Evolutionary conservation across 1,284 basidiomycete genomes (phyloP).

Genomic region (Ustilago cynodontis): DNA sequence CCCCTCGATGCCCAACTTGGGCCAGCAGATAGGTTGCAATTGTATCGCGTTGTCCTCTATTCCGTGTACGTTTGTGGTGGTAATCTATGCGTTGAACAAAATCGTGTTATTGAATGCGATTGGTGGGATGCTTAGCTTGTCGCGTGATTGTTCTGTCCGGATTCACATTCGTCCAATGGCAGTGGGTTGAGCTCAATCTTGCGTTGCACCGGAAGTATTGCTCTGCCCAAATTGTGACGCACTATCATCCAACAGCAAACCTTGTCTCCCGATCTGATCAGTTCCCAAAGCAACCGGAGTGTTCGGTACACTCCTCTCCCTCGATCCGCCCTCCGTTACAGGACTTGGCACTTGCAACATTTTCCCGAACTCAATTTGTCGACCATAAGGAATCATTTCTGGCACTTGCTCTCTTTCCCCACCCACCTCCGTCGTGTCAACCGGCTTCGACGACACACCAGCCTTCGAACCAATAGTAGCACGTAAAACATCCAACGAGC

Average conservation of each 20-base stretch:
- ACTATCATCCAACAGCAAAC: not conserved
- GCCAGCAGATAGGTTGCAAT: not conserved
- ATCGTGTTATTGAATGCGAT: too few species aligned
- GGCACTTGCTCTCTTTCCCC: not conserved
- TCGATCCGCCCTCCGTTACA: not conserved
- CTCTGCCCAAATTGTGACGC: too few species aligned
- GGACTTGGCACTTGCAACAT: not conserved
- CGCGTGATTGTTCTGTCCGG: too few species aligned
- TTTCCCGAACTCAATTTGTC: too few species aligned
- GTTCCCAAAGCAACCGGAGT: not conserved
- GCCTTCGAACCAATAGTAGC: too few species aligned
- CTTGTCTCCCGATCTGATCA: not conserved
- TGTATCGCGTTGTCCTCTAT: too few species aligned
- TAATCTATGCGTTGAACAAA: too few species aligned
- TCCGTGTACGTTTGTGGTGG: too few species aligned
- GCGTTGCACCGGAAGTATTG: too few species aligned
- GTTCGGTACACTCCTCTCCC: not conserved
- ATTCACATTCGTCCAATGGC: too few species aligned
- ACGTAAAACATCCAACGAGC: conserved; percentile 14
- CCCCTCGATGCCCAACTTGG: not conserved
- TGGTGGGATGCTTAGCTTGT: too few species aligned
- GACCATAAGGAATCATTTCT: conserved; percentile 23
- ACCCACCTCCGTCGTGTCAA: not conserved
- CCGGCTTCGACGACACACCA: not conserved
- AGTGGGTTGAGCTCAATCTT: too few species aligned